These are phyloP conservation scores for Phoma sp. DNA, from an alignment of 2,329 filamentous ascomycete genomes.

Conservation along the genomic window DNA sequence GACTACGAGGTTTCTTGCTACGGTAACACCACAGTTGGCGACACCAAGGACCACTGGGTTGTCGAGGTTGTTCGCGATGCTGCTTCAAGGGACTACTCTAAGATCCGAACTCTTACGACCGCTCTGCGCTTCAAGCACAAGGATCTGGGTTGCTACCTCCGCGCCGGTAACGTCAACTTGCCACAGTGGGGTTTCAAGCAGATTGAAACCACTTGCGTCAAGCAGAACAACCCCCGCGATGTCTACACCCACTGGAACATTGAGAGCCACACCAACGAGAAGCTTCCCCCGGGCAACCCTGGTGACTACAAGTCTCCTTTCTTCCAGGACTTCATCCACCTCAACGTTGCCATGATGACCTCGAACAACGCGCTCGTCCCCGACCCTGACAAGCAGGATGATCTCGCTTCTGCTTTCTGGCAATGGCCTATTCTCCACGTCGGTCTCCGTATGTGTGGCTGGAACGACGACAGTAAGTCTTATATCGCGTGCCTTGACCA, in stretches of 20 bases:
- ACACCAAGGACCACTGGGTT: conserved; percentile 97
- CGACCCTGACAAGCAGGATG: conserved; percentile 98
- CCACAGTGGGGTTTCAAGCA: conserved; percentile 99
- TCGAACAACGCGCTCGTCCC: conserved; percentile 98
- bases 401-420: conserved; percentile 96
- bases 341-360: conserved; percentile 99
- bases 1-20: conserved; percentile 96
- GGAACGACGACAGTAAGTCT: conserved; percentile 80
- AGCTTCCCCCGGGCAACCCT: conserved; percentile 85
- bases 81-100: conserved; percentile 82
- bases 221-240: conserved; percentile 90
- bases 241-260: conserved; percentile 99
- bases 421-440: conserved; percentile 97
- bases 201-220: conserved; percentile 95
- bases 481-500: neutral
- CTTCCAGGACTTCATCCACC: conserved; percentile 94
- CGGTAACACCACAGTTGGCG: conserved; percentile 92
- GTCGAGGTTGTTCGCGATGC: conserved; percentile 92
- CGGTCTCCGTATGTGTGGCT: conserved; percentile 97
- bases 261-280: conserved; percentile 92
- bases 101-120: conserved; percentile 89
- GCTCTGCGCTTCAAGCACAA: conserved; percentile 87
- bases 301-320: conserved; percentile 96
- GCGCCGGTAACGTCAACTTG: conserved; percentile 93
- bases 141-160: conserved; percentile 87